Evolutionary conservation across 345 rosid species (phyloP).

Genomic region (Cardamine occulta): DNA sequence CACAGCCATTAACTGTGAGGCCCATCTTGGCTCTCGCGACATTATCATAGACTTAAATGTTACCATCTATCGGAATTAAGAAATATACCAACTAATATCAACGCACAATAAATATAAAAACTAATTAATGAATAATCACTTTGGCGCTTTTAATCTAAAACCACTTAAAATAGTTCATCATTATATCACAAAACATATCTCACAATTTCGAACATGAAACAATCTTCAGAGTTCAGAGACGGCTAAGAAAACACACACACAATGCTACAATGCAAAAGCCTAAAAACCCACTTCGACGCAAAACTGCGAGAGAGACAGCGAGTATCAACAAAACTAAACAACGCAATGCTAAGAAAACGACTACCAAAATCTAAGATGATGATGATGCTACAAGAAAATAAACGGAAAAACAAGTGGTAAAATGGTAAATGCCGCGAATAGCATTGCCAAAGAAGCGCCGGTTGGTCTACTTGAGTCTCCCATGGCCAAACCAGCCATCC

Average conservation of each 20-base stretch:
- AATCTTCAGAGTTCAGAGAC: not conserved
- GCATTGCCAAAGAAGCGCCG: conserved; percentile 12
- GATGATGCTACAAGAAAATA: conserved; percentile 28
- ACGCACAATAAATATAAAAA: not conserved
- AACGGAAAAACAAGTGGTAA: not conserved
- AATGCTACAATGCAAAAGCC: conserved; percentile 15
- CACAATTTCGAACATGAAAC: conserved; percentile 24
- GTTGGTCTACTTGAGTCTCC: conserved; percentile 60
- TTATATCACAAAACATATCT: conserved; percentile 13
- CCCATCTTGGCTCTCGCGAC: conserved; percentile 16
- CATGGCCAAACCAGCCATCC: conserved; percentile 93
- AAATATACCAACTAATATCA: not conserved
- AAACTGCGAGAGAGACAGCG: conserved; percentile 1
- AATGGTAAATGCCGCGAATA: conserved; percentile 14
- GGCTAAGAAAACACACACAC: conserved; percentile 13
- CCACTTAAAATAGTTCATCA: not conserved
- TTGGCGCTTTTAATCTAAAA: conserved; percentile 2
- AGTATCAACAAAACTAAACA: conserved; percentile 21
- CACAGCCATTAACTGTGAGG: conserved; percentile 8
- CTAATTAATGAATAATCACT: not conserved
- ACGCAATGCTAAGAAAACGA: not conserved
- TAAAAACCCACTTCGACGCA: not conserved
- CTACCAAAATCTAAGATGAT: not conserved
- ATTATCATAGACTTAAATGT: not conserved
- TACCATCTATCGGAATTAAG: not conserved